Base-by-base conservation (phyloP, 352 stramenopile genomes). In the Phytophthora chlamydospora region DNA sequence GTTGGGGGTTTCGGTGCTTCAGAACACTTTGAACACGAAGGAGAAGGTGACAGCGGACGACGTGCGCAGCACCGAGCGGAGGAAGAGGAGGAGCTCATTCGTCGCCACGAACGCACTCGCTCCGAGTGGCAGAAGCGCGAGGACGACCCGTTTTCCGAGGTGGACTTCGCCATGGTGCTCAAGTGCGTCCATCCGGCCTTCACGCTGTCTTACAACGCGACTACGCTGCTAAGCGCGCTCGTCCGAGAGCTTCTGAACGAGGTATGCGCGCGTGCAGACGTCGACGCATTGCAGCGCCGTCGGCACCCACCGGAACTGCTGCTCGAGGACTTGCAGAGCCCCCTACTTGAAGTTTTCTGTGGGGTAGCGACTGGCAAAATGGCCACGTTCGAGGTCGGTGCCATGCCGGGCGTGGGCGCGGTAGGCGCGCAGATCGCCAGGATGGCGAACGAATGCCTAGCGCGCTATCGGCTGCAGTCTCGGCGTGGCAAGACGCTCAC, bases 101-200 rank as follows among this genome's bases (percentile, higher is more conserved):
- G 52, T 11, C 54, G 68, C 17, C 75, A 88, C 46, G 75, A 74
- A 52, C 68, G 71, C 39, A 84, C 71, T 35, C 73, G 76, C 10
- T 64, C 66, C 55, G 75, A 85, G 65, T 88, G 78, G 75, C 71
- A 83, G 54, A 79, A 80, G 60, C 75, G 75, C 32, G 75, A 79
- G 34, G 75, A 85, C 44, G 78, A 84, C 21, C 78, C 78, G 58
- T 88, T 88, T 63, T 66, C 62, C 11, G 78, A 88, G 7, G 73
- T 83, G 40, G 78, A 88, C 50, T 88, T 88, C 14, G 73, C 75
- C 10, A 81, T 59, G 45, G 73, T 85, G 48, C 73, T 88, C 58
- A 85, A 85, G 66, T 83, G 75, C 50, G 78, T 75, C 14, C 78
- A 88, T 41, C 75, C 78, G 16, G 78, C 75, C 47, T 85, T 84